These are phyloP conservation scores for Gnomoniopsis smithogilvyi DNA, from an alignment of 2,329 filamentous ascomycete species.

Conservation along the genomic window DNA sequence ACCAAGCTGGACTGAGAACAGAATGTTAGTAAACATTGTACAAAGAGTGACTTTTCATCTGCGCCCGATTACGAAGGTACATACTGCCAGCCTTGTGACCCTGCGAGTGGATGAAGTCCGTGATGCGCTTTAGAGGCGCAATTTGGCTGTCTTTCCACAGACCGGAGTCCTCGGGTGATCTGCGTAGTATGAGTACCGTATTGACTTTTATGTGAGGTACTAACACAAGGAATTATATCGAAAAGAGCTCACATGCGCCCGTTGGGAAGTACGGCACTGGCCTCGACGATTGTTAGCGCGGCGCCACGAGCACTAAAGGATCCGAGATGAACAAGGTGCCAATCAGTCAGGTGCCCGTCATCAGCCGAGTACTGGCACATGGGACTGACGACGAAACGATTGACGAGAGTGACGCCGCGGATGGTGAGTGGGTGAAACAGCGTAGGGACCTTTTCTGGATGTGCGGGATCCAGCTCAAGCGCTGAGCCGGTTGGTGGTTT, in stretches of 20 bases:
- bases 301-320: conserved; percentile 75
- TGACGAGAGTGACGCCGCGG: conserved; percentile 49
- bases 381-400: conserved; percentile 57
- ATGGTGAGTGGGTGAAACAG: conserved; percentile 56
- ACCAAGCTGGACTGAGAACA: conserved; percentile 60
- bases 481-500: conserved; percentile 48
- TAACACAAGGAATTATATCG: not conserved
- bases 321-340: conserved; percentile 70
- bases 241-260: conserved; percentile 59
- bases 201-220: not conserved
- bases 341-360: conserved; percentile 70
- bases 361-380: conserved; percentile 60
- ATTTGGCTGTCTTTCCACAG: conserved; percentile 86
- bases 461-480: conserved; percentile 21
- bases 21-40: not conserved
- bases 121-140: conserved; percentile 64
- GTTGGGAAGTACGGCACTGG: conserved; percentile 69
- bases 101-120: conserved; percentile 79
- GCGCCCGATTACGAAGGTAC: not conserved
- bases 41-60: not conserved
- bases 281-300: conserved; percentile 72
- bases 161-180: conserved; percentile 71
- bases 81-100: conserved; percentile 63
- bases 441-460: conserved; percentile 41
- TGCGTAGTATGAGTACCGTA: not conserved